A percentile compares a stretch with the other conserved stretches of the same genome.
These are phyloP conservation scores for Quercus tomentella DNA, from an alignment of 331 rosid genomes.

Conservation along the genomic window DNA sequence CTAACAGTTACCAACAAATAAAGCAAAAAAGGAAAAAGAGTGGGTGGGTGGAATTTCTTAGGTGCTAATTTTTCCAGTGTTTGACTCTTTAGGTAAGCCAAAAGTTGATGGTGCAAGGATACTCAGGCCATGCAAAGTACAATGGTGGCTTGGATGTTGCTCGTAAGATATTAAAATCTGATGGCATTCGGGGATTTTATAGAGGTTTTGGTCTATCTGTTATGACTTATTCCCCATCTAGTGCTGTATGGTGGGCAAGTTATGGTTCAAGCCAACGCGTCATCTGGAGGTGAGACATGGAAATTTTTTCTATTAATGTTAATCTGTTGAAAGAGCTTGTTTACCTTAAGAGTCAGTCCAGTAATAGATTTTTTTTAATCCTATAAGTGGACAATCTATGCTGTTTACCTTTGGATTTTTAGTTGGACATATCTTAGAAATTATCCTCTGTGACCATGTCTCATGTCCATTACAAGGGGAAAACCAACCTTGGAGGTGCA, in stretches of 20 bases:
- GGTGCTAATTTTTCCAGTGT: conserved; percentile 9
- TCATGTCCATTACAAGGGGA: background rate
- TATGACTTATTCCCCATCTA: conserved; percentile 91
- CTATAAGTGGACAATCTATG: background rate
- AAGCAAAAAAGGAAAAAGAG: background rate
- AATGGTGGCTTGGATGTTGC: conserved; percentile 88
- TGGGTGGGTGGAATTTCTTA: background rate
- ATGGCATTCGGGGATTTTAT: conserved; percentile 80
- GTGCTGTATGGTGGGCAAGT: conserved; percentile 98
- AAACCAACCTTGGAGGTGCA: background rate
- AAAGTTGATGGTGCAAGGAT: conserved; percentile 95
- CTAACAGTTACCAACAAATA: background rate
- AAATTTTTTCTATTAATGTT: conserved; percentile 12
- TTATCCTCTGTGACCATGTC: background rate
- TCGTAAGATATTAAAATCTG: conserved; percentile 56
- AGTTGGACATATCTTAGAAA: background rate
- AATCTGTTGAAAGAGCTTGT: conserved; percentile 8
- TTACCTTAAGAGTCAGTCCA: background rate
- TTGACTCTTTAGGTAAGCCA: conserved; percentile 67
- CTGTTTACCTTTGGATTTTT: background rate
- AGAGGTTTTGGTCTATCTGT: conserved; percentile 88
- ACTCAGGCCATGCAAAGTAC: conserved; percentile 67
- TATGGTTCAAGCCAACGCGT: conserved; percentile 90
- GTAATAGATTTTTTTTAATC: background rate
- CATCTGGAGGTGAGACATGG: conserved; percentile 91